Evolutionary conservation across 495 filamentous ascomycete species (phyloP), one percentile per base, ranked within the genome.

Genomic region (Lepraria neglecta): DNA sequence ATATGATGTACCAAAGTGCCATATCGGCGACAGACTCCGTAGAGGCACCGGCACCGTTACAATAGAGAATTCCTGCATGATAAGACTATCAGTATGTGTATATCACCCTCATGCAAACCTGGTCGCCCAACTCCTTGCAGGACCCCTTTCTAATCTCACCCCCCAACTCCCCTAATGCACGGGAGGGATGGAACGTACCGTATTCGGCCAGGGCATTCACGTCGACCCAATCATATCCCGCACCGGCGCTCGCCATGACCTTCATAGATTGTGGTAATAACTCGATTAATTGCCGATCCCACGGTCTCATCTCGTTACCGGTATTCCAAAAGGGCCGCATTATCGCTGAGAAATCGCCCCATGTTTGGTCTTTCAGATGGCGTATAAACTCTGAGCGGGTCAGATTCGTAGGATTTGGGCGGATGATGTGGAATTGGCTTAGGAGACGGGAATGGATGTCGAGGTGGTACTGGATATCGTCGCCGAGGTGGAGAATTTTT

Each of bases 291-390:
- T 91, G 87, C 38, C 74, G 73, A 68, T 91, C 87, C 88, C 88
- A 92, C 52, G 76, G 73, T 15, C 85, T 85, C 87, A 91, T 89
- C 74, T 90, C 88, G 12, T 84, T 85, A 9, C 87, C 87, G 0
- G 83, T 88, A 56, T 87, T 87, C 87, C 87, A 91, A 68, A 88
- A 90, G 0, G 87, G 88, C 21, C 87, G 79, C 69, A 89, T 87
- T 62, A 90, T 85, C 31, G 85, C 88, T 19, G 77, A 72, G 68
- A 92, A 91, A 62, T 89, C 76, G 5, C 88, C 88, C 78, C 85
- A 92, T 66, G 77, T 76, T 35, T 71, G 75, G 63, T 87, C 83
- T 61, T 79, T 77, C 50, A 92, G 73, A 6, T 82, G 87, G 9
- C 75, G 70, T 46, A 81, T 81, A 72, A 92, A 89, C 48, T 77